Conservation (phyloP, 2,329 filamentous ascomycete species). For the Leptodontidium sp. region DNA sequence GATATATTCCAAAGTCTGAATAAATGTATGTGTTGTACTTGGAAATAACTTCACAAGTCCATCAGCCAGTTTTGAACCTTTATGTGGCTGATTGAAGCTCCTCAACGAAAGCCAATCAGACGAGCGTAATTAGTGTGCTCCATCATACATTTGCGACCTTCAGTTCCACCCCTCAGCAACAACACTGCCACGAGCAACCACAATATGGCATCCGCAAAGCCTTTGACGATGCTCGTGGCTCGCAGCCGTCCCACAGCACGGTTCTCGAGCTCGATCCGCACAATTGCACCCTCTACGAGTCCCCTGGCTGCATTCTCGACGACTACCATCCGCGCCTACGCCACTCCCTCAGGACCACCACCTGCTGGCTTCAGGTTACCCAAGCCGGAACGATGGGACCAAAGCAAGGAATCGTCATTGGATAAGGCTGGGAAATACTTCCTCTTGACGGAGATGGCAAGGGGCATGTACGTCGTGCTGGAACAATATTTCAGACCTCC, state of each 20-base stretch:
- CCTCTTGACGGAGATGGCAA: conserved; percentile 91
- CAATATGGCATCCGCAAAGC: conserved; percentile 48
- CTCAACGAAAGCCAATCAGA: conserved; percentile 38
- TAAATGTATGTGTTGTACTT: neutral
- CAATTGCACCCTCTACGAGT: conserved; percentile 35
- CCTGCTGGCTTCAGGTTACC: conserved; percentile 82
- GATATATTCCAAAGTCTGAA: neutral
- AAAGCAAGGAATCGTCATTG: conserved; percentile 77
- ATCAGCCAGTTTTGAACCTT: neutral
- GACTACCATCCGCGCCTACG: conserved; percentile 46
- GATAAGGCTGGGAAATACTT: conserved; percentile 94
- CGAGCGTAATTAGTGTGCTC: conserved; percentile 17
- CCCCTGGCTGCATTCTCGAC: conserved; percentile 44
- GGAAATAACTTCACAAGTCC: neutral
- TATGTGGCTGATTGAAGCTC: conserved; percentile 37
- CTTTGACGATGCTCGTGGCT: conserved; percentile 48
- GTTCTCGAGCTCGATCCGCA: conserved; percentile 41
- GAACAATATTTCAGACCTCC: conserved; percentile 99
- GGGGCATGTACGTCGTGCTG: conserved; percentile 96
- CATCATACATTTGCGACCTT: conserved; percentile 22
- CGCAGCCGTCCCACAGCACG: conserved; percentile 44
- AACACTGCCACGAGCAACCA: conserved; percentile 44
- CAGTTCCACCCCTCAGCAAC: conserved; percentile 36
- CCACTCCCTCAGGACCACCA: conserved; percentile 80
- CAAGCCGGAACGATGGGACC: conserved; percentile 78